A percentile compares a stretch with the other conserved stretches of the same genome.
Conservation (phyloP, 345 rosid species). For the Moricandia moricandioides region DNA sequence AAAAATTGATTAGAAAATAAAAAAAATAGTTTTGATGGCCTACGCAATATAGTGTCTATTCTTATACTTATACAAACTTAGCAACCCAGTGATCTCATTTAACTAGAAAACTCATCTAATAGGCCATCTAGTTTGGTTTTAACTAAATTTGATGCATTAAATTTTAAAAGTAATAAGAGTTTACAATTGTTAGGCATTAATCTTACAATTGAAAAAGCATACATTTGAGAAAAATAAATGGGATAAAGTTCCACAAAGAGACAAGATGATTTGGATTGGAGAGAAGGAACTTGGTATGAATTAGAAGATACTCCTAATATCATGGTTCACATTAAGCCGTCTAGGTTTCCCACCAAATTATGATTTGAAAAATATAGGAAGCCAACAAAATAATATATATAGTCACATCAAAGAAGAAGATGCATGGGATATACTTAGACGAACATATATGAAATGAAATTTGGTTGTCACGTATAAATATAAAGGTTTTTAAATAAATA, state of each 20-base stretch:
- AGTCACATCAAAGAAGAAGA: conserved; percentile 23
- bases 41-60: not conserved
- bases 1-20: not conserved
- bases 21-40: not conserved
- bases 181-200: too few species aligned
- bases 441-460: not conserved
- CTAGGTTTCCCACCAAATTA: conserved; percentile 5
- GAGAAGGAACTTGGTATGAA: too few species aligned
- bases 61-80: not conserved
- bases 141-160: too few species aligned
- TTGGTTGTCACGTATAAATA: not conserved
- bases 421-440: conserved; percentile 24
- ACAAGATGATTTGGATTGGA: too few species aligned
- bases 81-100: not conserved
- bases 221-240: too few species aligned
- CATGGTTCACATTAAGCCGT: not conserved
- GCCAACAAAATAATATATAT: not conserved
- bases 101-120: not conserved
- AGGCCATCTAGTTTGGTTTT: too few species aligned
- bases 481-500: not conserved
- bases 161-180: too few species aligned
- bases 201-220: too few species aligned
- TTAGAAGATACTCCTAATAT: too few species aligned
- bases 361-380: conserved; percentile 5
- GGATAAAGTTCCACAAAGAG: too few species aligned